Percentiles rank a stretch among this genome's conserved stretches.
These are phyloP conservation scores for Globisporangium perplexum DNA, from an alignment of 352 stramenopile genomes.

Conservation along the genomic window DNA sequence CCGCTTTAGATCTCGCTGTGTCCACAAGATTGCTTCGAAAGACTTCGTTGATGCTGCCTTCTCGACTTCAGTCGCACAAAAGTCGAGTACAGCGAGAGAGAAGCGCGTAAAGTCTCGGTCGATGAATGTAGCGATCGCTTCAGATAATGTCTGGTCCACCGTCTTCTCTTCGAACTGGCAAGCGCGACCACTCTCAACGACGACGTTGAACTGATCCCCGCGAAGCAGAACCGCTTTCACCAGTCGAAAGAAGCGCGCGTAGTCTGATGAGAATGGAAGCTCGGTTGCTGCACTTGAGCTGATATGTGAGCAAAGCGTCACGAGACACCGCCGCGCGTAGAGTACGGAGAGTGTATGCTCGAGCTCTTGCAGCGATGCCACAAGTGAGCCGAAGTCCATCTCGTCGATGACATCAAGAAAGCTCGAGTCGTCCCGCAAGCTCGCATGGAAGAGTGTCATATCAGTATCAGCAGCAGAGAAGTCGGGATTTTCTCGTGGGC, in stretches of 20 bases:
- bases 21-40: slow-evolving; percentile 77
- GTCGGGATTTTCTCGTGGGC: not conserved
- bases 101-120: slow-evolving; percentile 9
- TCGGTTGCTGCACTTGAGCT: not conserved
- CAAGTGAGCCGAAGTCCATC: slow-evolving; percentile 7
- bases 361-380: slow-evolving; percentile 1
- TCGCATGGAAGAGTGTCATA: not conserved
- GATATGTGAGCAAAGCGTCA: slow-evolving; percentile 4
- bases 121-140: not conserved
- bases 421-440: not conserved
- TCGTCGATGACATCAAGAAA: slow-evolving; percentile 1
- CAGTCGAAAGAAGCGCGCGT: slow-evolving; percentile 27
- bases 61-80: slow-evolving; percentile 60
- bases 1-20: slow-evolving; percentile 48
- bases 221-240: slow-evolving; percentile 49
- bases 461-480: not conserved
- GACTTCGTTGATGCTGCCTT: slow-evolving; percentile 30
- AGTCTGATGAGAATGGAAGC: slow-evolving; percentile 1
- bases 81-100: slow-evolving; percentile 29
- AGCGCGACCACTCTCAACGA: not conserved
- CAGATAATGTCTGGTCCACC: not conserved
- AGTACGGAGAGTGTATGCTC: slow-evolving; percentile 10
- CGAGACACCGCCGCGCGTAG: slow-evolving; percentile 6
- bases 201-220: slow-evolving; percentile 33
- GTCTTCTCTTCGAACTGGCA: slow-evolving; percentile 6